Conservation (phyloP, 352 stramenopile species). For the Pythium plurisporium region DNA sequence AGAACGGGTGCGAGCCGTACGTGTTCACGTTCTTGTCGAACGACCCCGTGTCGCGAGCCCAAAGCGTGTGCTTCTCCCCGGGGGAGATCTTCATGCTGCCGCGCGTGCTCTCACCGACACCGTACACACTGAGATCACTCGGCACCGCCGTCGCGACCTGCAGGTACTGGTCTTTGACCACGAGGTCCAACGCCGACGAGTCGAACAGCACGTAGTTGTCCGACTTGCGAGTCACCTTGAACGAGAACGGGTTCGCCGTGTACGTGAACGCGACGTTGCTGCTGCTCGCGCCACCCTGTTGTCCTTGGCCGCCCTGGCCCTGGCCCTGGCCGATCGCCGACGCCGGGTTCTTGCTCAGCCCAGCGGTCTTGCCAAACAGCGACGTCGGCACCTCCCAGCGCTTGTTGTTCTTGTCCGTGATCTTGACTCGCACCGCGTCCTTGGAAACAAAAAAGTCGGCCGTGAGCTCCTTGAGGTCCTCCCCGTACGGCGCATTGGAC, state of each 20-base stretch:
- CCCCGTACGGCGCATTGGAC: slow-evolving; percentile 19
- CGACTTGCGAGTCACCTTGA: slow-evolving; percentile 31
- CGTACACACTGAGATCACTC: slow-evolving; percentile 32
- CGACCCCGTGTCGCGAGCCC: slow-evolving; percentile 31
- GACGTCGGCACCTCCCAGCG: slow-evolving; percentile 43
- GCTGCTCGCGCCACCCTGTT: not conserved
- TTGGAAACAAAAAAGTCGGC: slow-evolving; percentile 36
- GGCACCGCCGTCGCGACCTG: slow-evolving; percentile 57
- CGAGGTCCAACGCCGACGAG: slow-evolving; percentile 31
- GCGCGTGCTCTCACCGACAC: slow-evolving; percentile 44
- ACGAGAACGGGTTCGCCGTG: slow-evolving; percentile 35
- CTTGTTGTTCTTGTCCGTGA: slow-evolving; percentile 42
- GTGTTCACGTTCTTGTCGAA: slow-evolving; percentile 39
- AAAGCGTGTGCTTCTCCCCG: slow-evolving; percentile 48
- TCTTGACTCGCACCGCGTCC: slow-evolving; percentile 48
- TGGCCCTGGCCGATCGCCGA: not conserved
- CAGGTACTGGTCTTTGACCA: slow-evolving; percentile 53
- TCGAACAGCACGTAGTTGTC: slow-evolving; percentile 43
- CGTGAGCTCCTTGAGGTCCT: slow-evolving; percentile 34
- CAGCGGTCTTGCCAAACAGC: slow-evolving; percentile 30
- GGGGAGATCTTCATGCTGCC: slow-evolving; percentile 24
- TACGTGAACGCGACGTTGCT: slow-evolving; percentile 25
- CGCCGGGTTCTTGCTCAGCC: slow-evolving; percentile 9
- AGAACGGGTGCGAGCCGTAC: slow-evolving; percentile 57
- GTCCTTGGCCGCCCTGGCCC: slow-evolving; percentile 4